Evolutionary conservation across 1,284 basidiomycete species (phyloP), one percentile per base, ranked within the genome.

Genomic region (Sutorius eximius): DNA sequence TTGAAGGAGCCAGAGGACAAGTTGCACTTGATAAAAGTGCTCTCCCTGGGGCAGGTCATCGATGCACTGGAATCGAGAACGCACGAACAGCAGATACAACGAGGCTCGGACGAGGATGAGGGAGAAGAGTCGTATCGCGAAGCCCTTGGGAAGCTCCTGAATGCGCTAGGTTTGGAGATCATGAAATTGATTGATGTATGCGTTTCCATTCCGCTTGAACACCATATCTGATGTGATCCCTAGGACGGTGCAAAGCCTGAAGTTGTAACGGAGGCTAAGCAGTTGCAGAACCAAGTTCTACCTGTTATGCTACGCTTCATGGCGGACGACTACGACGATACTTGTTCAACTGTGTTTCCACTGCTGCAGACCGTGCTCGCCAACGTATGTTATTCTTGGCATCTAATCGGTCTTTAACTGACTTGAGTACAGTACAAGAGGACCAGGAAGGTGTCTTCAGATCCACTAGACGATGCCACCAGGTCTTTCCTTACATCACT

Each of bases 1-100:
- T 82, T 99, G 59, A 96, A 98, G 69, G 93, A 94, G 66, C 87
- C 94, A 0, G 75, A 80, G 3, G 95, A 98, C 72, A 97, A 98
- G 74, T 73, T 99, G 9, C 87, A 94, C 63, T 79, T 99, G 12
- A 82, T 98, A 61, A 89, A 93, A 65, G 91, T 97, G 2, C 82
- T 99, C 43, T 90, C 95, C 46, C 76, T 98, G 7, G 85, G 86
- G 5, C 82, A 88, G 55, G 86, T 96, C 22, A 75, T 98, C 6
- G 85, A 86, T 49, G 87, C 88, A 1, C 74, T 97, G 24, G 91
- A 95, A 74, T 73, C 80, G 15, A 87, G 86, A 68, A 95, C 92
- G 8, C 79, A 88, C 37, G 75, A 76, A 56, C 82, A 87, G 62
- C 87, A 89, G 69, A 75, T 79, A 22, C 81, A 82, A 55, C 81